Base-by-base conservation (phyloP, 352 stramenopile species). In the Peronosclerospora sorghi region DNA sequence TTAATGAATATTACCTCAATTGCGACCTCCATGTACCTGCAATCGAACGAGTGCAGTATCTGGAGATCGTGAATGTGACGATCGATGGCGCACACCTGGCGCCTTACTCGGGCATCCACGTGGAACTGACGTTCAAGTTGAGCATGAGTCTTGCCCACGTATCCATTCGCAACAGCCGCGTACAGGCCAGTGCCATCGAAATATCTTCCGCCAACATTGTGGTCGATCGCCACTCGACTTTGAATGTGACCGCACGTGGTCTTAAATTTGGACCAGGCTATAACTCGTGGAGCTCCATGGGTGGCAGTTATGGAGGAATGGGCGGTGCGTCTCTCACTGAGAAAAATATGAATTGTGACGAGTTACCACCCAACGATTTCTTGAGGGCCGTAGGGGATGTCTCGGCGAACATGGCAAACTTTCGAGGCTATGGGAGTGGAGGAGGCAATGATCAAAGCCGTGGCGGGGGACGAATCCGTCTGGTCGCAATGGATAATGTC, bases 1-100 rank as follows among this genome's bases (percentile, higher is more conserved):
- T 82, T 56, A 89, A 92, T 47, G 79, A 92, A 42, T 87, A 83
- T 45, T 92, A 81, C 48, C 70, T 86, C 8, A 47, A 64, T n/a
- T 92, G 79, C 39, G 49, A 57, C 30, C 56, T 89, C 8, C n/a
- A 29, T 2, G 36, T 69, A n/a, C 59, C 65, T 8, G 51, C 45
- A 8, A 56, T 61, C 17, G 54, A 59, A 8, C 27, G 19, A 8
- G 8, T 84, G 4, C 36, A 50, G 8, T 20, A 66, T 14, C 48
- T 86, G 17, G 54, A 68, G 34, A 59, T 86, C 17, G 59, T 61
- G 12, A 52, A 74, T 51, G 64, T 62, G 20, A 46, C 39, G 17
- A 35, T 90, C 23, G 68, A 80, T 35, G 62, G 60, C 18, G 47
- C 65, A 0, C n/a, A 23, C 5, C 50, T 82, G 18, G 62, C 69